These are phyloP conservation scores for Ceratobasidium sp. DNA, from an alignment of 1,284 basidiomycete species.

Conservation along the genomic window DNA sequence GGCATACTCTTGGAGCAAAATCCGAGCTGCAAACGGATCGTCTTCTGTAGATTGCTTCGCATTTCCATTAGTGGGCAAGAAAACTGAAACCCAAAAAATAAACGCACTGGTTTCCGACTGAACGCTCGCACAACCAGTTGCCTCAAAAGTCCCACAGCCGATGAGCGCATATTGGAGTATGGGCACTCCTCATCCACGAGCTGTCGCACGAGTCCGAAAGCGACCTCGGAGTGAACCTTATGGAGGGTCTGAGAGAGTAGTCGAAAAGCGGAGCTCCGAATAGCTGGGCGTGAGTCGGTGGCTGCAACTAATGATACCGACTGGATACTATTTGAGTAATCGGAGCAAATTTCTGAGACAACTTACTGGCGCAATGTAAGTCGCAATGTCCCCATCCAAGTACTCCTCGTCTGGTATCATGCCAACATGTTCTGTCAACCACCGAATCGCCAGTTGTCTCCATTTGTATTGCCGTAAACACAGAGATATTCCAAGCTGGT, in stretches of 20 bases:
- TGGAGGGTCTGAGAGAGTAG: background rate
- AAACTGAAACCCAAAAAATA: background rate
- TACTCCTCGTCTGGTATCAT: background rate
- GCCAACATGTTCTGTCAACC: background rate
- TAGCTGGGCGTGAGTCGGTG: constrained; percentile 1
- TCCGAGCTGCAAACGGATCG: constrained; percentile 13
- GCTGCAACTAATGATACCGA: constrained; percentile 9
- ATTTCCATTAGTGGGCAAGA: background rate
- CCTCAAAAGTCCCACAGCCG: constrained; percentile 15
- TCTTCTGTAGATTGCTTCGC: constrained; percentile 1
- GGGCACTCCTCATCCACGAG: constrained; percentile 21
- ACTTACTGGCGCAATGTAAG: constrained; percentile 7
- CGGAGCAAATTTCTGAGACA: background rate
- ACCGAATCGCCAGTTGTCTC: constrained; percentile 1
- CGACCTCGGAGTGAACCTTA: constrained; percentile 1
- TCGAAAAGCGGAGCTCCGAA: background rate
- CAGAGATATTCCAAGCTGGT: background rate
- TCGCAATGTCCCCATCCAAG: constrained; percentile 10
- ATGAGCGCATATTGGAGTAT: constrained; percentile 20
- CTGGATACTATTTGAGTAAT: background rate
- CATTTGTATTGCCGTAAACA: background rate
- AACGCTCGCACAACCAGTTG: constrained; percentile 24
- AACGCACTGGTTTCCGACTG: constrained; percentile 1
- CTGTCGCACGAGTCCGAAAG: constrained; percentile 17
- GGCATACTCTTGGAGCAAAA: constrained; percentile 11